Evolutionary conservation across 2,329 filamentous ascomycete genomes (phyloP), one percentile per base, ranked within the genome.

Genomic region (Pochonia chlamydosporia): DNA sequence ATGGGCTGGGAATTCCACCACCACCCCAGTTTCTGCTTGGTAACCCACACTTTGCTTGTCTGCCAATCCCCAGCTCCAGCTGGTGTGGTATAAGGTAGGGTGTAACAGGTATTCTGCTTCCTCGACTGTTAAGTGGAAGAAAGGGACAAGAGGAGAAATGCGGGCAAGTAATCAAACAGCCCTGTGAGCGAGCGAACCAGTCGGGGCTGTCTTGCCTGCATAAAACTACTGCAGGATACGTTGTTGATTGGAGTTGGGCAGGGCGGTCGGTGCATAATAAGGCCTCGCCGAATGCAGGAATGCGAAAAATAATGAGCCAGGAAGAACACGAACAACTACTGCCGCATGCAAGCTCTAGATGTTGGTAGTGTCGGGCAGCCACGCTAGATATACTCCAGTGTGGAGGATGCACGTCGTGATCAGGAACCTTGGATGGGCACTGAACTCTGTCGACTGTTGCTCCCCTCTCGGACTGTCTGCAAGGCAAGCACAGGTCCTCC

Each of bases 121-220:
- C 16, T 3, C 18, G 25, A 23, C 14, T 37, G 37, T 46, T 16
- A 28, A 39, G 10, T 16, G 30, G 24, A 45, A 31, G 24, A 35
- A 44, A 26, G 39, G 35, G 23, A 28, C 18, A 30, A 11, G 7
- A 28, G 16, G 25, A 25, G 11, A n/a, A 11, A 25, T 43, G 23
- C 20, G n/a, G 26, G 46, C 36, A 40, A 40, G 23, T 11, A 26
- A 43, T 40, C 35, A 23, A 53, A 47, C 49, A 47, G 46, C 49
- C 44, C 49, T 49, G 48, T 42, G 47, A 44, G 30, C 36, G 36
- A 31, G 37, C 42, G 49, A 46, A 48, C 56, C 57, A 59, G 53
- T 59, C 52, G 54, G 52, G 51, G 49, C 45, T 41, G 51, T 56
- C 53, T 49, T 52, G 51, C 52, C 53, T 54, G 55, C 56, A 53